Base-by-base conservation (phyloP, 139 green algal genomes). In the Coccomyxa sp. region DNA sequence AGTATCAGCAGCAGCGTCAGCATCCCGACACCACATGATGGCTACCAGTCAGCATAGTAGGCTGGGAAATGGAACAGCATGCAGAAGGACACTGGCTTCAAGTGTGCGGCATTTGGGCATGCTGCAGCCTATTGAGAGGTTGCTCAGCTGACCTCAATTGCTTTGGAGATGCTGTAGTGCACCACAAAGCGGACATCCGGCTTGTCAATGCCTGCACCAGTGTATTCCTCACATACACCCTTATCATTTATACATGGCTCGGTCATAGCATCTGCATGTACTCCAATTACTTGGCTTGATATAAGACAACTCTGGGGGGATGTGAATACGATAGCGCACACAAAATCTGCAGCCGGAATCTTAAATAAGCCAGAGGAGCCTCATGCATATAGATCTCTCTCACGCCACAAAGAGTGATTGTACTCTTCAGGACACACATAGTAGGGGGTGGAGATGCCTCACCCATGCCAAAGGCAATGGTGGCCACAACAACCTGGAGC, bases 181-280 rank as follows among this genome's bases (percentile, higher is more conserved):
- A 95, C 77, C 39, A 97, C 93, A 82, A 91, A 97, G 40, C 92
- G 91, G 64, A 97, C 92, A 79, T 93, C 82, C 10, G 90, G 83
- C 78, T 95, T 92, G 85, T 95, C 91, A 78, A 97, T 91, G 55
- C 92, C 92, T 90, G 68, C n/a, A 37, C 29, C n/a, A n/a, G n/a
- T n/a, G n/a, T n/a, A n/a, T n/a, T n/a, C n/a, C n/a, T n/a, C n/a
- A n/a, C n/a, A n/a, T n/a, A n/a, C n/a, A n/a, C n/a, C n/a, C n/a
- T n/a, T n/a, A n/a, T n/a, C n/a, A n/a, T n/a, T n/a, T n/a, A n/a
- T n/a, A n/a, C n/a, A n/a, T n/a, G n/a, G n/a, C n/a, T n/a, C n/a
- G n/a, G n/a, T n/a, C n/a, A n/a, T n/a, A n/a, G n/a, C n/a, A n/a
- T n/a, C n/a, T n/a, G n/a, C n/a, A n/a, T n/a, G n/a, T n/a, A n/a